Conservation (phyloP, 768 basidiomycete genomes). For the Tulasnella sp. region DNA sequence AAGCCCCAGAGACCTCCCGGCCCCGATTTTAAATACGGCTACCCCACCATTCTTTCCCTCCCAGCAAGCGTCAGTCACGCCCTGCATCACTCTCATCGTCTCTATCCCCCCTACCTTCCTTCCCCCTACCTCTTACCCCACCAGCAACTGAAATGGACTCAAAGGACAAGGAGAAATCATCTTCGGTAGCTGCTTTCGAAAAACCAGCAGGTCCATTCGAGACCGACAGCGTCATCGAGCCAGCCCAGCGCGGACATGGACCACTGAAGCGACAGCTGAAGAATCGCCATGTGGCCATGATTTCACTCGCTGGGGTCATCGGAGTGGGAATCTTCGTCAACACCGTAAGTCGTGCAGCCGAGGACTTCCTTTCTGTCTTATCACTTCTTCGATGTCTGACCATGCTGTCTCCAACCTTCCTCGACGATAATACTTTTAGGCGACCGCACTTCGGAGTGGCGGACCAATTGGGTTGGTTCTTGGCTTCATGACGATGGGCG, state of each 20-base stretch:
- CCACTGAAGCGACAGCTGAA: constrained; percentile 54
- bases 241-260: background rate
- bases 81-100: background rate
- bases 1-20: background rate
- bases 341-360: constrained; percentile 30
- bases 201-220: background rate
- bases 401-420: background rate
- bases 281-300: constrained; percentile 52
- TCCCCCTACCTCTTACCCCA: background rate
- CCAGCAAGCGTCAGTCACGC: background rate
- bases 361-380: background rate
- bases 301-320: constrained; percentile 34
- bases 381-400: constrained; percentile 25
- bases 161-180: background rate
- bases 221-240: background rate
- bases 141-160: background rate
- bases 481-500: constrained; percentile 19
- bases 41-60: background rate
- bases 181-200: background rate
- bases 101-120: background rate
- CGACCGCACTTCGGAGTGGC: constrained; percentile 42
- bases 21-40: background rate
- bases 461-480: constrained; percentile 51
- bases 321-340: constrained; percentile 56
- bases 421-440: constrained; percentile 35